Percentiles rank a stretch among this genome's conserved stretches.
These are phyloP conservation scores for Cladosporium sp. DNA, from an alignment of 2,329 filamentous ascomycete species.

Conservation along the genomic window DNA sequence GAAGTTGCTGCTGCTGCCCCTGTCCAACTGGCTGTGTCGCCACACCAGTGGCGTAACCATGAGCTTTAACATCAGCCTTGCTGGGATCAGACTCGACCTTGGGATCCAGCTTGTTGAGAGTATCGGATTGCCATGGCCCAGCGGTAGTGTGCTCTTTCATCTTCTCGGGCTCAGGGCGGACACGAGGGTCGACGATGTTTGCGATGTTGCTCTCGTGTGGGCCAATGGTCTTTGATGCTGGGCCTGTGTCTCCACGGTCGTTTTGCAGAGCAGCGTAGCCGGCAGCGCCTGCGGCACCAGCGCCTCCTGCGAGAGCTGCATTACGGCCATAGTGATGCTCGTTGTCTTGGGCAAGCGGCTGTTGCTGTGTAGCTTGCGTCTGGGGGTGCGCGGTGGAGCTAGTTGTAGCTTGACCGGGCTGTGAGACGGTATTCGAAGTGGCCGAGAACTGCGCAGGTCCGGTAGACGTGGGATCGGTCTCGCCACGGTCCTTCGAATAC, in stretches of 20 bases:
- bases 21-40: slow-evolving; percentile 1
- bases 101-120: slow-evolving; percentile 30
- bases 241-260: slow-evolving; percentile 36
- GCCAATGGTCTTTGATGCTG: slow-evolving; percentile 30
- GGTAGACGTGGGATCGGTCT: not conserved
- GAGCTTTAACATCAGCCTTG: slow-evolving; percentile 17
- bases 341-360: slow-evolving; percentile 2
- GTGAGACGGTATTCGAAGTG: not conserved
- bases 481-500: not conserved
- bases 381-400: slow-evolving; percentile 8
- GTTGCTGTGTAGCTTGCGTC: not conserved
- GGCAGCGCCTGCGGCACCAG: slow-evolving; percentile 30
- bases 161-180: slow-evolving; percentile 27
- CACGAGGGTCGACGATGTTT: slow-evolving; percentile 30
- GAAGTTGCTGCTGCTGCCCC: slow-evolving; percentile 1
- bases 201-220: slow-evolving; percentile 25
- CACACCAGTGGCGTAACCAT: slow-evolving; percentile 15
- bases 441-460: slow-evolving; percentile 22
- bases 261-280: slow-evolving; percentile 39
- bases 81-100: slow-evolving; percentile 22
- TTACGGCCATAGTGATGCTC: slow-evolving; percentile 35
- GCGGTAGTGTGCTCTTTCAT: slow-evolving; percentile 32
- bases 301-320: slow-evolving; percentile 37
- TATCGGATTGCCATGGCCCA: slow-evolving; percentile 22
- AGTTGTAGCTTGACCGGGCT: not conserved